Base-by-base conservation (phyloP, 2,329 filamentous ascomycete species). In the Blastomyces percursus region DNA sequence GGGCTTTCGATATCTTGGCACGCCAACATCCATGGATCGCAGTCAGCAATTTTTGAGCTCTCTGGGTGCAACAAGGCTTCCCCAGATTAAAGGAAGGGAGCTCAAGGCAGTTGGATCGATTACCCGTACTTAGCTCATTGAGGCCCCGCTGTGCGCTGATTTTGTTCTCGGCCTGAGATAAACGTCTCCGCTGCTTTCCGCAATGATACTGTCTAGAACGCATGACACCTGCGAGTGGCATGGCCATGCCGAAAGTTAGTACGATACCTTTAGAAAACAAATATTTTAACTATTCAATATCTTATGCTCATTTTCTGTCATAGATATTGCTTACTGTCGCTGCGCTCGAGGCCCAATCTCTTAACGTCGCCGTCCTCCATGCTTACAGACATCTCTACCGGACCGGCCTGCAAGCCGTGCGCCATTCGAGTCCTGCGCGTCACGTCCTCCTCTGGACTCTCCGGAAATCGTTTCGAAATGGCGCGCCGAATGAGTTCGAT, bases 331-430 rank as follows among this genome's bases (percentile, higher is more conserved):
- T 67, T 32, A 62, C 59, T n/a, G 64, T 64, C 32, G 62, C 61
- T 40, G 56, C 61, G n/a, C 64, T 67, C 58, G 54, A 62, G 58
- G 61, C 62, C n/a, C 44, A 58, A 11, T 58, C 63, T 59, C 66
- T 71, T 61, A 66, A 66, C 60, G 66, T 69, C 65, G 68, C 70
- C 12, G 67, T 84, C 56, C 62, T 81, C 62, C 75, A 77, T 67
- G 81, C 82, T 60, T 87, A 87, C 70, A 81, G 84, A 64, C 77
- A 80, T 61, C 75, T 87, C 51, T 83, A 82, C 66, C 79, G 81
- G 32, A 76, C 79, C 38, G 75, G 78, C 9, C 74, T 86, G 24
- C 78, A 79, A 60, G 82, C 82, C 3, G 75, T 85, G 61, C 80
- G 81, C 62, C 84, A 83, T 72, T 80, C 84, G 1, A 79, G 77